These are phyloP conservation scores for Borovskyia barvae DNA, from an alignment of 208 protist species.

Conservation along the genomic window DNA sequence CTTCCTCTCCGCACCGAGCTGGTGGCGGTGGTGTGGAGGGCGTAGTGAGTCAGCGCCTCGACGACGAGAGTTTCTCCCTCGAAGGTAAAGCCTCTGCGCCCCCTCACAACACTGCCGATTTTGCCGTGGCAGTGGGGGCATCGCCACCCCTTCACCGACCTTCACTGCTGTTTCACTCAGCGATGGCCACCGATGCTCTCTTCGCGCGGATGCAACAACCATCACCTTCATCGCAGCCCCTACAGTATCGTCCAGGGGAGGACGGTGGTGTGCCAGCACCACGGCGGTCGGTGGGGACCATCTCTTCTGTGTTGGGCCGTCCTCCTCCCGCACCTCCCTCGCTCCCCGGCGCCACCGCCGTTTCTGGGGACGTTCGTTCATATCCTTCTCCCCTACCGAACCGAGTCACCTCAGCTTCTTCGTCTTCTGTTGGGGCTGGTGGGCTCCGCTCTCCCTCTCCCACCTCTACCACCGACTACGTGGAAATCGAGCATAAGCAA, in stretches of 20 bases:
- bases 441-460: conserved; percentile 17
- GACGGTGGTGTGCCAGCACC: neutral
- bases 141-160: conserved; percentile 15
- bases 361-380: neutral
- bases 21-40: too few species aligned
- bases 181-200: conserved; percentile 16
- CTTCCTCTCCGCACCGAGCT: too few species aligned
- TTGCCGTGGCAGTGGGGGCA: neutral
- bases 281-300: conserved; percentile 10
- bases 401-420: conserved; percentile 5
- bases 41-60: too few species aligned
- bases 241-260: neutral
- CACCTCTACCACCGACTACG: conserved; percentile 48
- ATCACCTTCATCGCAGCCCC: too few species aligned
- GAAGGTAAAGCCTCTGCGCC: too few species aligned
- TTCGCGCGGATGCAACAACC: conserved; percentile 17
- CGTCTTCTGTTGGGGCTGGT: neutral
- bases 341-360: neutral
- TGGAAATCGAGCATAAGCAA: conserved; percentile 83
- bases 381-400: neutral
- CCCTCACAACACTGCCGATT: neutral
- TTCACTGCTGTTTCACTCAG: conserved; percentile 22
- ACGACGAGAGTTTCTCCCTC: too few species aligned
- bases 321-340: conserved; percentile 14
- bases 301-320: conserved; percentile 24